These are phyloP conservation scores for Gynochthodes officinalis DNA, from an alignment of 257 asterid genomes.

Conservation along the genomic window DNA sequence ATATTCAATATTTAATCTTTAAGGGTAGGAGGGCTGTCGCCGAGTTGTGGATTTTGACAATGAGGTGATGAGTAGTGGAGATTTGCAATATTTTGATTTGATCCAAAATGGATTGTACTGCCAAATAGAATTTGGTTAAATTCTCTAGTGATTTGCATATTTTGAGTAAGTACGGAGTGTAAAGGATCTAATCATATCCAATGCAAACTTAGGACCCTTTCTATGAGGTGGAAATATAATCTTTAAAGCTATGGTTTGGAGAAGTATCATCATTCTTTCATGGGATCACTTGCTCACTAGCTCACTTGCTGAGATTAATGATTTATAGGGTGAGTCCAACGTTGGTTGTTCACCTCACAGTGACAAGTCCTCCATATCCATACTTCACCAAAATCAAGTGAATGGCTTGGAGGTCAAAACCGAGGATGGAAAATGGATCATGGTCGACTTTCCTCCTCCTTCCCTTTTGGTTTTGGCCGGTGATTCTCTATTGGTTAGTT, in stretches of 20 bases:
- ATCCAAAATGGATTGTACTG: too few species aligned
- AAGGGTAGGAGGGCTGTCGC: too few species aligned
- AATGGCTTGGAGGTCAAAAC: constrained; percentile 1
- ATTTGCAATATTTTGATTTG: too few species aligned
- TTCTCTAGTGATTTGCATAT: too few species aligned
- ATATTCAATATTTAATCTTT: too few species aligned
- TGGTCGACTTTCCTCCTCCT: not conserved
- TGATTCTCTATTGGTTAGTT: not conserved
- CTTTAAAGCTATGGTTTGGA: constrained; percentile 51
- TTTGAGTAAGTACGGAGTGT: too few species aligned
- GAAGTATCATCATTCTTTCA: constrained; percentile 41
- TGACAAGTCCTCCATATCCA: constrained; percentile 7
- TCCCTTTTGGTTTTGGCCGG: not conserved
- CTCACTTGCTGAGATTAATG: constrained; percentile 40
- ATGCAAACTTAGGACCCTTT: too few species aligned
- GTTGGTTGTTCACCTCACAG: not conserved
- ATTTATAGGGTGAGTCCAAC: constrained; percentile 30
- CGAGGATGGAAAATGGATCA: not conserved
- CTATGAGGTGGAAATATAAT: too few species aligned
- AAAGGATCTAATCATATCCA: too few species aligned
- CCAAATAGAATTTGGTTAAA: too few species aligned
- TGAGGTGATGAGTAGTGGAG: too few species aligned
- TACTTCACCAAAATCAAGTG: constrained; percentile 8
- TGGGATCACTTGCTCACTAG: constrained; percentile 44
- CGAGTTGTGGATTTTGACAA: too few species aligned